Evolutionary conservation across 2,329 filamentous ascomycete genomes (phyloP), one percentile per base, ranked within the genome.

Genomic region (Penicillium decumbens): DNA sequence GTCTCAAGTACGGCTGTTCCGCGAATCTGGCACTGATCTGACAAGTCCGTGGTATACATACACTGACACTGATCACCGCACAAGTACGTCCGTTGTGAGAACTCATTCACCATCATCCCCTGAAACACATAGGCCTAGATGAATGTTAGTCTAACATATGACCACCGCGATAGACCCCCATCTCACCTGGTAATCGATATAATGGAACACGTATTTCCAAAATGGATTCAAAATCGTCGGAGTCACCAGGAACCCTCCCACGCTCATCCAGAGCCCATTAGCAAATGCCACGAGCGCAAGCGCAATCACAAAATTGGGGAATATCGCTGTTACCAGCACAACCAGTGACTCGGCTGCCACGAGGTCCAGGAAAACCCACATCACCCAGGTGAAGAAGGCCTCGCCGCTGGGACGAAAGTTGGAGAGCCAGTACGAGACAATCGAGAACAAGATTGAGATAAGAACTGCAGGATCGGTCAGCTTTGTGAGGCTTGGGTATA

Each of bases 71-170:
- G 76, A 0, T 64, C 53, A 54, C 76, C 70, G 64, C 88, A 92
- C 3, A 70, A 66, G 66, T 88, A 95, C 3, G 73, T 77, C 12
- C 87, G 75, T 15, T 79, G 57, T 1, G 74, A 73, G 66, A 95
- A 93, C 72, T 95, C 88, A 63, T 93, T 95, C 45, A 92, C 83
- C 88, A 95, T 93, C 89, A 95, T 93, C 12, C 88, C 89, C 64
- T 92, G 82, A 65, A 95, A 95, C 3, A 95, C 89, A 60, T 91
- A 95, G 37, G 77, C 75, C 71, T 76, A 30, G 3, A 5, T 32
- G n/a, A 2, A 24, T 2, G 27, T 54, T 44, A 54, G 49, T 2
- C 13, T 24, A 12, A 25, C 5, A 4, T 23, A 23, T 3, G n/a
- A 28, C 12, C 10, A 18, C 4, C 6, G 4, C 18, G 10, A 10